Conservation (phyloP, 192 early-diverging fungal genomes). For the Coemansia sp. region DNA sequence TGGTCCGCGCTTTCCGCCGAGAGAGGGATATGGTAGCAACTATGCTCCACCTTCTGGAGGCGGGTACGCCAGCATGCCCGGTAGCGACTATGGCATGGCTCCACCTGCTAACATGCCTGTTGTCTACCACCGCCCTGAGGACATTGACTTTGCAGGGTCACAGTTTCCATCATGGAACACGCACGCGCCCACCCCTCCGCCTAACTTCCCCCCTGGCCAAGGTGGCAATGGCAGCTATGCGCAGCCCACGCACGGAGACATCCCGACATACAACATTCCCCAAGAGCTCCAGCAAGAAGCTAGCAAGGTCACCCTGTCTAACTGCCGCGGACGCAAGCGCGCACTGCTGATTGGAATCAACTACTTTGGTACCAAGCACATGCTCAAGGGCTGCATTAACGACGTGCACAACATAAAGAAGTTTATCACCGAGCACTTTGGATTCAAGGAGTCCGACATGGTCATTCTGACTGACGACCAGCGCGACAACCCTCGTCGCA, state of each 20-base stretch:
- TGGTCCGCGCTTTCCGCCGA: constrained; percentile 19
- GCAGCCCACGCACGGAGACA: constrained; percentile 37
- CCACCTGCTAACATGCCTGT: constrained; percentile 43
- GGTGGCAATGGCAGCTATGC: constrained; percentile 4
- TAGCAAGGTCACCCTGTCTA: constrained; percentile 44
- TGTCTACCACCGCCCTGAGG: constrained; percentile 32
- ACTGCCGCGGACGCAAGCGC: constrained; percentile 65
- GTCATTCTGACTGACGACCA: constrained; percentile 79
- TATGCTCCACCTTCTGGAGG: neutral
- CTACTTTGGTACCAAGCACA: constrained; percentile 64
- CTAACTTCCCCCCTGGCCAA: constrained; percentile 3
- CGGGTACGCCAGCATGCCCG: constrained; percentile 12
- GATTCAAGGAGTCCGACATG: constrained; percentile 67
- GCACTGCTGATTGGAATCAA: constrained; percentile 94
- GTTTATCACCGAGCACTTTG: constrained; percentile 65
- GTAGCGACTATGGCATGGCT: constrained; percentile 18
- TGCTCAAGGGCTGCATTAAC: constrained; percentile 78
- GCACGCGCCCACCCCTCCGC: constrained; percentile 23
- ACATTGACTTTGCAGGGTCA: constrained; percentile 46
- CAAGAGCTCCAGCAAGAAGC: constrained; percentile 52
- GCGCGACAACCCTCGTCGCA: constrained; percentile 56
- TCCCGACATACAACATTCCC: constrained; percentile 47
- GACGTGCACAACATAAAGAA: constrained; percentile 77
- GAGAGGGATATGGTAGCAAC: constrained; percentile 14
- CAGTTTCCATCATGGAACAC: constrained; percentile 46